These are phyloP conservation scores for Curvularia spicifera DNA, from an alignment of 2,329 filamentous ascomycete species.

Conservation along the genomic window DNA sequence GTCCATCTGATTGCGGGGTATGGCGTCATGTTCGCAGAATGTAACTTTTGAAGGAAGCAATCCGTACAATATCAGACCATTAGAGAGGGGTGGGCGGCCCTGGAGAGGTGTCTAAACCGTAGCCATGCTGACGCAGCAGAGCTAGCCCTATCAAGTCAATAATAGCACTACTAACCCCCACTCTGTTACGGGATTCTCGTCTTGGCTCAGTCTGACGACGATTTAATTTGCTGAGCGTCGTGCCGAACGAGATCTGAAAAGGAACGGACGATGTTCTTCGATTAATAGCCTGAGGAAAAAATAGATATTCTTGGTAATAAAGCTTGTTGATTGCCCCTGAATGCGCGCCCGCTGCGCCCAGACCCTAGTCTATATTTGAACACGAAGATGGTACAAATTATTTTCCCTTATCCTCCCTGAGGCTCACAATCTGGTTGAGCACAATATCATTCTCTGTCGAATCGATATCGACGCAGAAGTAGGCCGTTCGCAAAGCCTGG, in stretches of 20 bases:
- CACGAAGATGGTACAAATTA: not conserved
- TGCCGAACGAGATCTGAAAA: not conserved
- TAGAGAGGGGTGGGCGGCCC: not conserved
- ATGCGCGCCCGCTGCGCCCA: not conserved
- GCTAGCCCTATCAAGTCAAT: conserved; percentile 9
- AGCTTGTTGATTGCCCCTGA: not conserved
- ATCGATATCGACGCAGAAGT: conserved; percentile 82
- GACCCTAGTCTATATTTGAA: not conserved
- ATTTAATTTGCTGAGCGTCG: not conserved
- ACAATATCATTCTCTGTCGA: conserved; percentile 75
- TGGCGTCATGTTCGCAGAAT: not conserved
- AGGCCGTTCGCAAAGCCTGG: conserved; percentile 88
- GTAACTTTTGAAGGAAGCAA: not conserved
- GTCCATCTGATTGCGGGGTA: not conserved
- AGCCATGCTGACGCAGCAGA: conserved; percentile 11
- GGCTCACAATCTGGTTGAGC: conserved; percentile 86
- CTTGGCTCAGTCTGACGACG: not conserved
- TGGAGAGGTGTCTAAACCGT: not conserved
- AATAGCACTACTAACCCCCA: not conserved
- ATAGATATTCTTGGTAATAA: not conserved
- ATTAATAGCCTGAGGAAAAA: not conserved
- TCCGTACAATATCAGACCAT: not conserved
- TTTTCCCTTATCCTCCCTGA: conserved; percentile 75
- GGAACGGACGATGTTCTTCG: not conserved
- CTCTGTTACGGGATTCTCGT: not conserved